Evolutionary conservation across 2,329 filamentous ascomycete genomes (phyloP).

Genomic region (Aureobasidium musti): DNA sequence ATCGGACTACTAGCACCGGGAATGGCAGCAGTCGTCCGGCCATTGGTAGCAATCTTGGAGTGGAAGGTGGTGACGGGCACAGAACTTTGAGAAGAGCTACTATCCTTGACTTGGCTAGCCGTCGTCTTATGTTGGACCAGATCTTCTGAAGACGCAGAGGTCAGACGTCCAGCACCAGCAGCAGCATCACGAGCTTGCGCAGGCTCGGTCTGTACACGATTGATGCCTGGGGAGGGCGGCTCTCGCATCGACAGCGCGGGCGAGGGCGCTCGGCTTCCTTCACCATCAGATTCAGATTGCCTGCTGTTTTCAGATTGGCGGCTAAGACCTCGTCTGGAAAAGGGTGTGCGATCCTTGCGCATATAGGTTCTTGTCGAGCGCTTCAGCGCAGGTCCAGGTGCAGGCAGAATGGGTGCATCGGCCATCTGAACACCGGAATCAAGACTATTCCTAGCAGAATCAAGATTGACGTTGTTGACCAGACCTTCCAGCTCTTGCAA

Average conservation of each 20-base stretch:
- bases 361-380: constrained; percentile 76
- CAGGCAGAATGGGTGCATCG: constrained; percentile 71
- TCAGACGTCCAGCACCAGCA: constrained; percentile 35
- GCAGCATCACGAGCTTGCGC: constrained; percentile 39
- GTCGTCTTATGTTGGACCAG: constrained; percentile 21
- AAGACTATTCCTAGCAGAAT: constrained; percentile 48
- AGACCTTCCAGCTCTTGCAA: constrained; percentile 72
- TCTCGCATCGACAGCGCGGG: constrained; percentile 45
- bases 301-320: constrained; percentile 62
- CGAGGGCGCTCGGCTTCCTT: constrained; percentile 47
- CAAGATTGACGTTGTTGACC: constrained; percentile 73
- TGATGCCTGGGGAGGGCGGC: constrained; percentile 56
- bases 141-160: constrained; percentile 38
- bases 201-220: constrained; percentile 71
- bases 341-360: constrained; percentile 55
- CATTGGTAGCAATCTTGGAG: constrained; percentile 59
- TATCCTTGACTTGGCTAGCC: not conserved
- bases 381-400: constrained; percentile 73
- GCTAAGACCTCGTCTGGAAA: constrained; percentile 69
- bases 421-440: constrained; percentile 45
- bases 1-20: constrained; percentile 53
- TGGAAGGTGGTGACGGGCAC: constrained; percentile 52
- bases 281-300: constrained; percentile 50
- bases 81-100: constrained; percentile 35
- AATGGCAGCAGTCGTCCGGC: constrained; percentile 56